Base-by-base conservation (phyloP, 495 filamentous ascomycete genomes). In the Schizothecium vesticola region DNA sequence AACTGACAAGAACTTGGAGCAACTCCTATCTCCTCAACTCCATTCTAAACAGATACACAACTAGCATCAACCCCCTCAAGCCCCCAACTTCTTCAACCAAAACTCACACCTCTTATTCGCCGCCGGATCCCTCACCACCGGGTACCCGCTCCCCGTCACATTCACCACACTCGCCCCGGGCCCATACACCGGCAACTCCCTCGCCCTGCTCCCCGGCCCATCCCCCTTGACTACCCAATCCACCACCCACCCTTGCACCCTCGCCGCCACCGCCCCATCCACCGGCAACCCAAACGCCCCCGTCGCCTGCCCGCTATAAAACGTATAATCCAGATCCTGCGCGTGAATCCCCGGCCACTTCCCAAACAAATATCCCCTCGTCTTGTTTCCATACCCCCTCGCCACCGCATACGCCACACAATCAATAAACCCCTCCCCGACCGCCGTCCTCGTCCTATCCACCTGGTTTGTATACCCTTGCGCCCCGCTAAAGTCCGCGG, bases 331-430 rank as follows among this genome's bases (percentile, higher is more conserved):
- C 36, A 63, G 19, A 26, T 70, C 68, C 25, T 51, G 13, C 19
- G 68, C 68, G 31, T 70, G 68, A 23, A 70, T 66, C 9, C 64
- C 64, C 12, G 68, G 68, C 24, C 31, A 66, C 13, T 62, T 56
- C 2, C 12, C 11, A 57, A 65, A 66, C 58, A 60, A 2, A 51
- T 66, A 70, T 12, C 21, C 22, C 5, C 68, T 64, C 26, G 63
- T 28, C 25, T 36, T 5, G 22, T 70, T 70, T 9, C 8, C n/a
- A 25, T 66, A 66, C 24, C 63, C 68, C 13, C 58, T 51, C 21
- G 56, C 19, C 2, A 58, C 11, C 16, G 28, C 63, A 28, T 62
- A 70, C 5, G 68, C 57, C 25, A 51, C 36, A 28, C 68, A 70
- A 19, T 33, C 21, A 0, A 70, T 21, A 3, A 66, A 21, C 13